phyloP scores from a whole-genome alignment of 2,329 filamentous ascomycete species.

The Pseudogymnoascus sp. region DNA sequence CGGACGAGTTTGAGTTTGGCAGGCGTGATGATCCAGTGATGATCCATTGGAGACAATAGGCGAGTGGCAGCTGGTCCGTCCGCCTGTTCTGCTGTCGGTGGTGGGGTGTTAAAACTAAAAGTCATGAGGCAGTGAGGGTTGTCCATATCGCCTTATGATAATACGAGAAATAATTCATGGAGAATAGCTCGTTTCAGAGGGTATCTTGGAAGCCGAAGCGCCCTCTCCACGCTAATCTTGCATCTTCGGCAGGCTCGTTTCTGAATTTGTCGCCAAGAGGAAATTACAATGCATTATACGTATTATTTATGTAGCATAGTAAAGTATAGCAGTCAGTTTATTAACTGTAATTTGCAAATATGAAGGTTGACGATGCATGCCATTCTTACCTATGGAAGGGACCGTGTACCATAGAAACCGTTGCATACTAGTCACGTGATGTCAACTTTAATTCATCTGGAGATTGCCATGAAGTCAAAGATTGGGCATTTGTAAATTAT shows the following conservation, averaged over 20 bases:
- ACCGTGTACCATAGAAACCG: neutral
- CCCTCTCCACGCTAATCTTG: neutral
- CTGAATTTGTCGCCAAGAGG: neutral
- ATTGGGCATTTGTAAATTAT: neutral
- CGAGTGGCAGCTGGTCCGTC: neutral
- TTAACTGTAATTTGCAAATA: neutral
- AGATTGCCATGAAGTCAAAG: neutral
- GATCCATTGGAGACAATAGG: neutral
- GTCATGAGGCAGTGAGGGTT: neutral
- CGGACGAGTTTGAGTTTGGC: neutral
- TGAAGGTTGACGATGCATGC: neutral
- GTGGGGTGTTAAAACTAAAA: neutral
- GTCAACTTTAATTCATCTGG: neutral
- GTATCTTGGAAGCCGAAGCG: neutral
- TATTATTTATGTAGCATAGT: neutral
- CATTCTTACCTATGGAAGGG: neutral
- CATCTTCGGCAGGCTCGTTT: neutral
- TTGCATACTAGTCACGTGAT: neutral
- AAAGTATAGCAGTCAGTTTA: neutral
- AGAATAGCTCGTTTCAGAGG: neutral
- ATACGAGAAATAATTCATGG: neutral
- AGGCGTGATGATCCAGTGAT: constrained; percentile 3
- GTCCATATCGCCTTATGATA: neutral
- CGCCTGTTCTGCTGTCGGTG: neutral
- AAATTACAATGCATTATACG: neutral